Evolutionary conservation across 2,329 filamentous ascomycete species (phyloP), one percentile per base, ranked within the genome.

Genomic region (Xylaria multiplex): DNA sequence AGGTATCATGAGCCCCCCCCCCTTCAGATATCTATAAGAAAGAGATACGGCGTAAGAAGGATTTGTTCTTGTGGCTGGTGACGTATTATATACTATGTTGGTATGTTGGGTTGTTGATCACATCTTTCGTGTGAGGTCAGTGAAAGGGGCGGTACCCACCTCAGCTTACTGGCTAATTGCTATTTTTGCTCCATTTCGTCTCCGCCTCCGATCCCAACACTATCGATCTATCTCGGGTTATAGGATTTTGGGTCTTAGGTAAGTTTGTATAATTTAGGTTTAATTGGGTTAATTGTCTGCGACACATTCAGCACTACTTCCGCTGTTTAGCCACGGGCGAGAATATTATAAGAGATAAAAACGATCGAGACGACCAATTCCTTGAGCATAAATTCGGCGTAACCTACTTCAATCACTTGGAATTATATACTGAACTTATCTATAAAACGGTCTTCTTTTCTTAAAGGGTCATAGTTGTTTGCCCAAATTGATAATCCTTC

Each of bases 11-110:
- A 46, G 62, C 57, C 7, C 9, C 40, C 40, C 22, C 1, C n/a
- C n/a, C n/a, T 14, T 16, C 55, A 13, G 42, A 54, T 43, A 64
- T 35, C 8, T 32, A 54, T 48, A 48, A 13, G 19, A 13, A 2
- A 42, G 49, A 24, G 60, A 55, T 60, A 40, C 19, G 57, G 62
- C 50, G 35, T 55, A 35, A 11, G n/a, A 40, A 32, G 30, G 4
- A 42, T 35, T 42, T 37, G 35, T 30, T 32, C 19, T 14, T 11
- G 55, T 54, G 48, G 56, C 58, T 55, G 13, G 35, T 32, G 19
- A 6, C 5, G 16, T 13, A 43, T 45, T 6, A 32, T 60, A 49
- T 57, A 52, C 11, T 43, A 32, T n/a, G 30, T 49, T 27, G 43
- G 32, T 19, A 42, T 49, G 30, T 35, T 54, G 30, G 42, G 16